Evolutionary conservation across 192 early-diverging fungal genomes (phyloP), one percentile per base, ranked within the genome.

Genomic region (Glomus cerebriforme): DNA sequence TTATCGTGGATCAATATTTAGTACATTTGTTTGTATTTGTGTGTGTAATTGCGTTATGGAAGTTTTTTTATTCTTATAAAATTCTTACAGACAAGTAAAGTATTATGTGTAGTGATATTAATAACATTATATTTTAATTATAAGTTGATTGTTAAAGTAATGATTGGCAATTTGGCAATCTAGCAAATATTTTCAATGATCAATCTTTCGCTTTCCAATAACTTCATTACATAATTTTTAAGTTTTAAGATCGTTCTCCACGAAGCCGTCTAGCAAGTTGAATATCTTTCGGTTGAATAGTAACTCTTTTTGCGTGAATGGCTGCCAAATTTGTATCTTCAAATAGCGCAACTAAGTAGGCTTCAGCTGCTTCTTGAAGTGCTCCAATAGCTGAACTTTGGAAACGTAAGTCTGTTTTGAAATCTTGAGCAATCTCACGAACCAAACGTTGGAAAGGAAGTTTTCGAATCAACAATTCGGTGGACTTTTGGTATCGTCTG

Each of bases 241-340:
- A 19, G 15, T 54, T 17, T 54, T 54, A 54, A 22, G 47, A 54
- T 6, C 47, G 47, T 54, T 54, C 47, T 13, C 17, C 47, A 19
- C 95, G 95, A 81, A 99, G 95, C 88, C 97, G 93, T 78, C 95
- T 93, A 78, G 97, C 97, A 81, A 99, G 91, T 89, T 99, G 98
- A 84, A 99, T 95, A 88, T 99, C 98, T 93, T 98, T 98, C 83
- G 97, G 98, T 88, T 98, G 97, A 88, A 99, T 99, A 83, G 98
- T 99, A 82, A 99, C 98, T 87, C 98, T 93, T 92, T 98, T 98
- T 86, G 96, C 98, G 87, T 99, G 97, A 91, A 97, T 96, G 80
- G 97, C 98, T 62, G 97, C 97, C 87, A 99, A 90, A 88, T 99
- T 99, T 85, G 97, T 99, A 88, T 99, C 97, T 87, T 97, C 98